phyloP scores from a whole-genome alignment of 768 basidiomycete species.

The Sarcodon aspratus region DNA sequence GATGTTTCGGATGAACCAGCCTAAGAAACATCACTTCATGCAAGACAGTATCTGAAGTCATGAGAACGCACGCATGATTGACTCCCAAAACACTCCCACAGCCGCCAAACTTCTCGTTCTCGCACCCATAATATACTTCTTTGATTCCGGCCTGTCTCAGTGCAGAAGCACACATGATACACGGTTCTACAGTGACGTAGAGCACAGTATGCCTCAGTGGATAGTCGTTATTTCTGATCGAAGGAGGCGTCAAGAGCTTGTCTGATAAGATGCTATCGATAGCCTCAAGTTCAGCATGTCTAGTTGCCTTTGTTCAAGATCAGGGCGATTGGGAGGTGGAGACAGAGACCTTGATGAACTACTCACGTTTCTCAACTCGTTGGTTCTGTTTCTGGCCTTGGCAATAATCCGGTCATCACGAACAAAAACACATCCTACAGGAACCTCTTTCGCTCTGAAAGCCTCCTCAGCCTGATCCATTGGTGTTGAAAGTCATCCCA shows the following conservation, averaged over 20 bases:
- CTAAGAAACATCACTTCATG: constrained; percentile 23
- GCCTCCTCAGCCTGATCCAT: constrained; percentile 71
- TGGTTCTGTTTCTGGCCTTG: constrained; percentile 84
- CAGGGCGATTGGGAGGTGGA: neutral
- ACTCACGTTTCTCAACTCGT: constrained; percentile 82
- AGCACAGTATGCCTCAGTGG: constrained; percentile 74
- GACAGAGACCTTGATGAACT: neutral
- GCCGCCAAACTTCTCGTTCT: constrained; percentile 93
- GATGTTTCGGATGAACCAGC: constrained; percentile 60
- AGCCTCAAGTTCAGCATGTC: constrained; percentile 96
- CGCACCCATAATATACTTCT: constrained; percentile 86
- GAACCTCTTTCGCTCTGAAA: constrained; percentile 75
- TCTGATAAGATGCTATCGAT: constrained; percentile 79
- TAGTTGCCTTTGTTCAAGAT: constrained; percentile 57
- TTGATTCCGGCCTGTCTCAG: constrained; percentile 88
- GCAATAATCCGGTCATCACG: constrained; percentile 70
- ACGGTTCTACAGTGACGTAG: constrained; percentile 98
- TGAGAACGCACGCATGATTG: constrained; percentile 49
- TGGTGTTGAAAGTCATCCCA: neutral
- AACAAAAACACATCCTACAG: constrained; percentile 94
- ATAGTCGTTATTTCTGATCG: constrained; percentile 24
- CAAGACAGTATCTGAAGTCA: neutral
- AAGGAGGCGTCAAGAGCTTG: constrained; percentile 37
- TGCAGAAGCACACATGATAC: constrained; percentile 98
- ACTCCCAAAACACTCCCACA: constrained; percentile 91